Base-by-base conservation (phyloP, 2,329 filamentous ascomycete species). In the Botrytis pseudocinerea region DNA sequence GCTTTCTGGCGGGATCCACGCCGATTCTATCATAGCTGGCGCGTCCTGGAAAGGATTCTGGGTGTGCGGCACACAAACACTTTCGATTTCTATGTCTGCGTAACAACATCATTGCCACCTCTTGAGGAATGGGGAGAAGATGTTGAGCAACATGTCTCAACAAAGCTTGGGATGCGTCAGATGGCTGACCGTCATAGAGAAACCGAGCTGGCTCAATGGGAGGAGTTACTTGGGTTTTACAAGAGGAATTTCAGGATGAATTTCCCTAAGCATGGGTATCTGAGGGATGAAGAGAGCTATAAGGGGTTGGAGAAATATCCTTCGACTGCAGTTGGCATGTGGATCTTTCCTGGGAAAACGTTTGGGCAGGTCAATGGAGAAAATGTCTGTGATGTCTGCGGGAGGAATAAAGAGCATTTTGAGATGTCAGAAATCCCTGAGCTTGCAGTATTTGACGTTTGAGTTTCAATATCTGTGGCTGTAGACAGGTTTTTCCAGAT, bases 1-100 rank as follows among this genome's bases (percentile, higher is more conserved):
- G n/a, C 51, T 57, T 57, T 57, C n/a, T 57, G 51, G n/a, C 51
- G 51, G 51, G n/a, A 57, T 57, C n/a, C 51, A 32, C 51, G 51
- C 3, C n/a, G n/a, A 32, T 57, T 57, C 7, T 57, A 57, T 32
- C 51, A 57, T 57, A 57, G 51, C n/a, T 57, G 51, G 51, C 18
- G 51, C 14, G 7, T 57, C 3, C n/a, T 57, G 1, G 14, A 28
- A 28, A 12, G 16, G n/a, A 18, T 57, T 28, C 1, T 28, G 14
- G n/a, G 51, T 4, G 51, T 57, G 3, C n/a, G 51, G 14, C 51
- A 9, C 28, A 28, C 1, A 9, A 9, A n/a, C 16, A 1, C 2
- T 57, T 57, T 57, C 1, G 3, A 57, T 57, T 57, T 28, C 16
- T 28, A 57, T 57, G n/a, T 57, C 3, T 57, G 51, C 14, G 51